A percentile compares a stretch with the other conserved stretches of the same genome.
Evolutionary conservation across 495 filamentous ascomycete species (phyloP).

Genomic region (Penicillium manginii): DNA sequence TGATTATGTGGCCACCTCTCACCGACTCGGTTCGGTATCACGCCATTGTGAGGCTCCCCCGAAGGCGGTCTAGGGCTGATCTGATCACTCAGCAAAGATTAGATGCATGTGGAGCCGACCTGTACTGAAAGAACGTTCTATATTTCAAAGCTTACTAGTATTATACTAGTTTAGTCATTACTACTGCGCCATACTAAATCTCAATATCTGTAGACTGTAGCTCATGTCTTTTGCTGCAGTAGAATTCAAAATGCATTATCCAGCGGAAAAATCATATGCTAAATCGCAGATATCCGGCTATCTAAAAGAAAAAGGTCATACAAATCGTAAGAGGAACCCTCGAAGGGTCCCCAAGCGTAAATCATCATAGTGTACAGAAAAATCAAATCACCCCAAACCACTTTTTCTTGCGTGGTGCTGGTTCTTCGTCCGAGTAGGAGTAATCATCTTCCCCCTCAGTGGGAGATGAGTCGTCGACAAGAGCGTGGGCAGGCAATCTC

Average conservation of each 20-base stretch:
- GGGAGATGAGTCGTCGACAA: slow-evolving; percentile 17
- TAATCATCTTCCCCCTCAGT: slow-evolving; percentile 19
- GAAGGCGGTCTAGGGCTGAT: neutral
- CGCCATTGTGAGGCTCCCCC: slow-evolving; percentile 5
- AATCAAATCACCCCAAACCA: slow-evolving; percentile 44
- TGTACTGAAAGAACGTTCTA: neutral
- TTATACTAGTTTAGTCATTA: neutral
- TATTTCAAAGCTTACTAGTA: neutral
- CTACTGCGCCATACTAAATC: too few relatives aligned
- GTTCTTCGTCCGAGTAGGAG: slow-evolving; percentile 23
- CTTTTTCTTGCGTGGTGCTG: slow-evolving; percentile 32
- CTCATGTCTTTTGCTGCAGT: neutral
- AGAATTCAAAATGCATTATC: neutral
- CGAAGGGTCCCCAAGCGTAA: slow-evolving; percentile 10
- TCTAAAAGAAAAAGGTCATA: neutral
- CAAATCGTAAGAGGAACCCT: neutral
- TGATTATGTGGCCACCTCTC: neutral
- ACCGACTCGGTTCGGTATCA: slow-evolving; percentile 3
- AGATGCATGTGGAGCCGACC: neutral
- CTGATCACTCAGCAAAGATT: slow-evolving; percentile 1
- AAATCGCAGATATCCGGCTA: neutral
- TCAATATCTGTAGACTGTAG: too few relatives aligned
- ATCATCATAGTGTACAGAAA: slow-evolving; percentile 29
- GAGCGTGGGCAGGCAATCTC: slow-evolving; percentile 21
- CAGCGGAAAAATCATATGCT: slow-evolving; percentile 3